A percentile compares a stretch with the other conserved stretches of the same genome.
Conservation (phyloP, 208 protist species). For the Acanthamoeba castellanii region DNA sequence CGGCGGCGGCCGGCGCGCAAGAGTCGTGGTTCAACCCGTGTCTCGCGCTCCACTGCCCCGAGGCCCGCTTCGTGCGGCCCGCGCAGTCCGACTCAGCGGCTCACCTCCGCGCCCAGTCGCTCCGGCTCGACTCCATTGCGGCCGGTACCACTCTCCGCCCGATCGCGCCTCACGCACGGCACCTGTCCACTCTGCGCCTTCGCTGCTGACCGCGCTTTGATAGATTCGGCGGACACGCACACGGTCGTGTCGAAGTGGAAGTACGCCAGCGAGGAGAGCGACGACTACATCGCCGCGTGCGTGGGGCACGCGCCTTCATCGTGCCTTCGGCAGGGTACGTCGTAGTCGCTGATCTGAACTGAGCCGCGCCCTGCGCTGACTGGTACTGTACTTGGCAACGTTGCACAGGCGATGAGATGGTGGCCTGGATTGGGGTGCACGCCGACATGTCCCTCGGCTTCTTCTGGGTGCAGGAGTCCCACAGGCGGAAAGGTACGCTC, state of each 20-base stretch:
- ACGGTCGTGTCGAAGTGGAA: background rate
- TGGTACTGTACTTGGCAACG: background rate
- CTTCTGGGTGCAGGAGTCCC: conserved; percentile 41
- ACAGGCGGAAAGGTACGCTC: background rate
- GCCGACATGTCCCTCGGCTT: conserved; percentile 10
- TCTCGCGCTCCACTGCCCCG: background rate
- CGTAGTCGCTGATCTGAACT: too few relatives aligned
- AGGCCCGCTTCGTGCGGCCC: background rate
- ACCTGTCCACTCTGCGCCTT: background rate
- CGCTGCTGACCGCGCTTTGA: background rate
- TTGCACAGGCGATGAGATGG: conserved; percentile 31
- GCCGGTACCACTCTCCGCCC: background rate
- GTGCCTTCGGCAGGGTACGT: background rate
- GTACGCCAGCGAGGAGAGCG: conserved; percentile 40
- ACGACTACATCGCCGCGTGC: conserved; percentile 8
- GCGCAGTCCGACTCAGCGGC: background rate
- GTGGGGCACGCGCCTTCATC: background rate
- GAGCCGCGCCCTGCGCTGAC: background rate
- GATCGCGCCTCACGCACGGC: background rate
- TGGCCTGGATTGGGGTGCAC: conserved; percentile 28
- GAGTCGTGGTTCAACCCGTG: conserved; percentile 18
- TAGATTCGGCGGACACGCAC: background rate
- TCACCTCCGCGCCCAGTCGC: background rate
- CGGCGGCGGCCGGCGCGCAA: background rate
- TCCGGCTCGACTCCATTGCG: background rate